Evolutionary conservation across 2,329 filamentous ascomycete genomes (phyloP).

Genomic region (Fonsecaea multimorphosa): DNA sequence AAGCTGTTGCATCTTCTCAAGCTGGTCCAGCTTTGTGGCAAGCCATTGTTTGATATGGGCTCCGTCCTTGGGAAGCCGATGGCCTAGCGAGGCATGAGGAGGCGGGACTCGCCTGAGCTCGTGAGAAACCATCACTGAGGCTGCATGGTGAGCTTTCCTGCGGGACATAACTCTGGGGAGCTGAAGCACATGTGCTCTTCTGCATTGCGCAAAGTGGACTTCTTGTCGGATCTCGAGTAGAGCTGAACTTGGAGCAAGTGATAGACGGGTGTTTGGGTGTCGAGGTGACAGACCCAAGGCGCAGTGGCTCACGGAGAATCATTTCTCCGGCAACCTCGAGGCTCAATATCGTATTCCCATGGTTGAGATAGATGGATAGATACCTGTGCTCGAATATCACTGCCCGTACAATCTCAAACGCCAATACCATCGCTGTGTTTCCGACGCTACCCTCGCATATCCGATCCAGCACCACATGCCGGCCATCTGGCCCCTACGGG

Average conservation of each 20-base stretch:
- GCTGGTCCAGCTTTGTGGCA: background rate
- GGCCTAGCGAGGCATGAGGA: background rate
- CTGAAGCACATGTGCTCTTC: too few relatives aligned
- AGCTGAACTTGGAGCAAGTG: too few relatives aligned
- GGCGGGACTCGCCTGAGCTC: background rate
- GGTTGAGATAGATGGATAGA: background rate
- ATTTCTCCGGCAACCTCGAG: background rate
- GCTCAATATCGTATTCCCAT: background rate
- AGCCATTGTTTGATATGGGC: conserved; percentile 4
- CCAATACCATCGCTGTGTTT: background rate
- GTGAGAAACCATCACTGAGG: background rate
- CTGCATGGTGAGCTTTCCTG: too few relatives aligned
- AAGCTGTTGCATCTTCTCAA: background rate
- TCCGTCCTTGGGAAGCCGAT: background rate
- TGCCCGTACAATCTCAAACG: background rate
- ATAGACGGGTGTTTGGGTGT: too few relatives aligned
- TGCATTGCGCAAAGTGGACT: too few relatives aligned
- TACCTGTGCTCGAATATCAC: background rate
- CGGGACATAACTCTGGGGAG: too few relatives aligned
- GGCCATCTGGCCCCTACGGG: background rate
- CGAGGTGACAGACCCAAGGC: too few relatives aligned
- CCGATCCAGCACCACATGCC: background rate
- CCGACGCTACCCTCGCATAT: background rate
- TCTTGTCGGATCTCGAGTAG: too few relatives aligned
- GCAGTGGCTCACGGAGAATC: background rate